Conservation (phyloP, 2,329 filamentous ascomycete species). For the Mycogone perniciosa region DNA sequence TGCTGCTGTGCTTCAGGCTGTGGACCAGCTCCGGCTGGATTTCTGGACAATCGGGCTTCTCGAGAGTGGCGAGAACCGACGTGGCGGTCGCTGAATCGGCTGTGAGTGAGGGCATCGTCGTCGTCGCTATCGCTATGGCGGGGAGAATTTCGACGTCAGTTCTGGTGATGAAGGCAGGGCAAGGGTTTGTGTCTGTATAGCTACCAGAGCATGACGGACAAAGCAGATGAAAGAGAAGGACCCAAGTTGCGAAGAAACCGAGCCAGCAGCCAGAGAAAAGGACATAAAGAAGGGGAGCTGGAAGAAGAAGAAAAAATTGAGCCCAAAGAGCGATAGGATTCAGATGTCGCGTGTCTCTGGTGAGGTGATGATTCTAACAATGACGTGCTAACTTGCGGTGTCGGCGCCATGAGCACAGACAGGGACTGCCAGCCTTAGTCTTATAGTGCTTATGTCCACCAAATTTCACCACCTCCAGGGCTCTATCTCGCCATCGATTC, state of each 20-base stretch:
- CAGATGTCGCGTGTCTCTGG: neutral
- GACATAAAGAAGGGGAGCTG: neutral
- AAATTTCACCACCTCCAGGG: neutral
- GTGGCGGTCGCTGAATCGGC: slow-evolving; percentile 6
- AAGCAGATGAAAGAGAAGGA: neutral
- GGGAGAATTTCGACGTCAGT: neutral
- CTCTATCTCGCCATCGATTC: too few species aligned
- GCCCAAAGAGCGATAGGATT: neutral
- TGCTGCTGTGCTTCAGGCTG: slow-evolving; percentile 68
- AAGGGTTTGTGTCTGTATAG: neutral
- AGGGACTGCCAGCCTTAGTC: neutral
- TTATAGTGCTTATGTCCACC: neutral
- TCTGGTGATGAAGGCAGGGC: slow-evolving; percentile 4
- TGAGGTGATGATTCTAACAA: slow-evolving; percentile 9
- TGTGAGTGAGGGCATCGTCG: slow-evolving; percentile 13
- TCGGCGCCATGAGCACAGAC: slow-evolving; percentile 2
- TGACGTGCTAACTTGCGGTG: slow-evolving; percentile 13
- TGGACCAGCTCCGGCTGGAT: slow-evolving; percentile 60
- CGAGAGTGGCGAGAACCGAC: slow-evolving; percentile 11
- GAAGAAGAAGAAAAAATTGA: neutral
- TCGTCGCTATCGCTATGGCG: neutral
- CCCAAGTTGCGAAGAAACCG: neutral
- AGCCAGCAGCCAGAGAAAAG: slow-evolving; percentile 1
- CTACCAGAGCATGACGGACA: neutral
- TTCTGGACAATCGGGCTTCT: slow-evolving; percentile 15